Percentiles rank a stretch among this genome's conserved stretches.
These are phyloP conservation scores for Arthrinium phaeospermum DNA, from an alignment of 2,329 filamentous ascomycete genomes.

Conservation along the genomic window DNA sequence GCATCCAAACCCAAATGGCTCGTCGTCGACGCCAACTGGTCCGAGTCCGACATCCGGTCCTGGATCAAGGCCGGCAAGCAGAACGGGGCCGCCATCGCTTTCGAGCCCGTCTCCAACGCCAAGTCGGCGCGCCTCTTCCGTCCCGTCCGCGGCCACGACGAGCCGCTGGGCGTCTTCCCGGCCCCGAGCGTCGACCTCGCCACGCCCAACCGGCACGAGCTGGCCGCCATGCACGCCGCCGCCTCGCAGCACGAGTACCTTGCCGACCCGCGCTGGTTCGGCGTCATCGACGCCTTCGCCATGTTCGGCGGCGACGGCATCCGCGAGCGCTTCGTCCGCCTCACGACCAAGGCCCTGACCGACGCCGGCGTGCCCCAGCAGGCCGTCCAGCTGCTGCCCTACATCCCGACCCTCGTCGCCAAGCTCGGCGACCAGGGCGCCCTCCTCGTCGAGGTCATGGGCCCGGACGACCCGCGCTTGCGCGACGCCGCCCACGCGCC, in stretches of 20 bases:
- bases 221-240: constrained; percentile 76
- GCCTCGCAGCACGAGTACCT: constrained; percentile 73
- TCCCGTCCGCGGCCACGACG: constrained; percentile 40
- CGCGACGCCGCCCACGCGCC: constrained; percentile 64
- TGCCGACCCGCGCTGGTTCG: constrained; percentile 76
- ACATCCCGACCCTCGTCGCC: constrained; percentile 82
- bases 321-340: constrained; percentile 70
- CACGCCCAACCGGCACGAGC: constrained; percentile 84
- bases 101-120: constrained; percentile 85
- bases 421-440: constrained; percentile 82
- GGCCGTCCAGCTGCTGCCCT: constrained; percentile 83
- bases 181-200: constrained; percentile 71
- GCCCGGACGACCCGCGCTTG: constrained; percentile 70
- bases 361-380: constrained; percentile 85
- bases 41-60: constrained; percentile 64
- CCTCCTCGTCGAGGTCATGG: constrained; percentile 74
- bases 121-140: constrained; percentile 77
- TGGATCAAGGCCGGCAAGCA: constrained; percentile 70
- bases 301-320: constrained; percentile 69
- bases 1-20: constrained; percentile 72
- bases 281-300: constrained; percentile 73
- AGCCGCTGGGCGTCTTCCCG: constrained; percentile 60
- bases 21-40: constrained; percentile 89
- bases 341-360: constrained; percentile 72
- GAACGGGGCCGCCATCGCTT: constrained; percentile 67